Evolutionary conservation across 164 flowering plant genomes (phyloP).

Genomic region (Euptelea pleiosperma): DNA sequence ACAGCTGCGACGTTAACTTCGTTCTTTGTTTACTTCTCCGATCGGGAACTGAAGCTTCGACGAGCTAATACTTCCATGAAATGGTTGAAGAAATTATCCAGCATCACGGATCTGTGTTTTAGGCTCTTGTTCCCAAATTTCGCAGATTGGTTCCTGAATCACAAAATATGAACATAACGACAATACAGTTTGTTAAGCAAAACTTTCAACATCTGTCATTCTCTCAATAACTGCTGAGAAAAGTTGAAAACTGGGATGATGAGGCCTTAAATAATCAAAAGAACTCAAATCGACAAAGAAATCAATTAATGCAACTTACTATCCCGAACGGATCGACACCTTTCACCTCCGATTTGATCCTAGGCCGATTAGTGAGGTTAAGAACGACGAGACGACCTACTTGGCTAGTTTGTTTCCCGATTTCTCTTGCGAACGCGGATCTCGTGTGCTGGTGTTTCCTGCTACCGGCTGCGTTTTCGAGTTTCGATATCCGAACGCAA

Average conservation of each 20-base stretch:
- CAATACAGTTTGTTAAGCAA: too few species aligned
- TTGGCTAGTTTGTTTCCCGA: conserved; percentile 3
- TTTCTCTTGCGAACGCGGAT: conserved; percentile 12
- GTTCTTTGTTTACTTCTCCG: too few species aligned
- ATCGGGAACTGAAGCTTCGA: not conserved
- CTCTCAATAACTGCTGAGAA: too few species aligned
- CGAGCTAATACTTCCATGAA: not conserved
- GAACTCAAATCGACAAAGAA: not conserved
- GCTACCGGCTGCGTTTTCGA: not conserved
- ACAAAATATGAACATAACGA: too few species aligned
- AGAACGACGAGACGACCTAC: not conserved
- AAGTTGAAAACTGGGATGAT: not conserved
- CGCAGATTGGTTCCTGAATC: too few species aligned
- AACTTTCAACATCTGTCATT: too few species aligned
- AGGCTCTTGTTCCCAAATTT: not conserved
- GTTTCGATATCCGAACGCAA: not conserved
- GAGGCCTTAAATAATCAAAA: too few species aligned
- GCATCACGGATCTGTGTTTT: conserved; percentile 1
- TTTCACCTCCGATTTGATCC: conserved; percentile 2
- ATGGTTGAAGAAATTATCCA: conserved; percentile 2
- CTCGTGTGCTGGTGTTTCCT: conserved; percentile 11
- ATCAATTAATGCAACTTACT: conserved; percentile 4
- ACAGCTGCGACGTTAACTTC: too few species aligned
- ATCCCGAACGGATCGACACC: not conserved
- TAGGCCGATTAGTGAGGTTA: not conserved